Evolutionary conservation across 2,329 filamentous ascomycete species (phyloP), one percentile per base, ranked within the genome.

Genomic region (Pseudogymnoascus sp.): DNA sequence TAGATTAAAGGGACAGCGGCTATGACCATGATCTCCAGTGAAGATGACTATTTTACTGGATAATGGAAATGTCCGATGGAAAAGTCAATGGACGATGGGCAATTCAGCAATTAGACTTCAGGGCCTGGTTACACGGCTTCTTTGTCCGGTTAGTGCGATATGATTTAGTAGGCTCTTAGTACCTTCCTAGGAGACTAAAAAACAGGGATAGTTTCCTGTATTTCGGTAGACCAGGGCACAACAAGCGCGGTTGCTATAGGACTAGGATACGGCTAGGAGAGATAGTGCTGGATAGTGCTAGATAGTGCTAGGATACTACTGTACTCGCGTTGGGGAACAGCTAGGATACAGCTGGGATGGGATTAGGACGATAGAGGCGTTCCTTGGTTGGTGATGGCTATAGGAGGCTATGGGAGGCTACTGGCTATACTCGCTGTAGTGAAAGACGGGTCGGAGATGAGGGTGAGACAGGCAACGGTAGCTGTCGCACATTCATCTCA

Each of bases 31-130:
- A 15, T 50, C 26, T 3, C n/a, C 26, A 33, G 31, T 50, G 29
- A 26, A 26, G 3, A 17, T 17, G 44, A 31, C 44, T 13, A 17
- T 17, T 40, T 17, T 21, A 17, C 39, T 10, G 39, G 21, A 15
- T 47, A 41, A 50, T 50, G 44, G 44, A 15, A 50, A 50, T 50
- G 44, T 50, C 26, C 26, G 26, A 50, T 50, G 44, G 44, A 31
- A 17, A 50, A 17, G n/a, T 50, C 26, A 50, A 15, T n/a, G 24
- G 39, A 50, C 44, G 24, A 50, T 50, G 44, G 44, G 26, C 26
- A 31, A 50, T 10, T 50, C 13, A 17, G 11, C 2, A 31, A 50
- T 50, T 50, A 50, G 24, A 50, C 44, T 50, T 50, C 44, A 50
- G 26, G 44, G 26, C 44, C 24, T 50, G 26, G 44, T 50, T 31